Percentiles rank a stretch among this genome's conserved stretches.
Evolutionary conservation across 257 asterid species (phyloP).

Genomic region (Euphrasia confusa): DNA sequence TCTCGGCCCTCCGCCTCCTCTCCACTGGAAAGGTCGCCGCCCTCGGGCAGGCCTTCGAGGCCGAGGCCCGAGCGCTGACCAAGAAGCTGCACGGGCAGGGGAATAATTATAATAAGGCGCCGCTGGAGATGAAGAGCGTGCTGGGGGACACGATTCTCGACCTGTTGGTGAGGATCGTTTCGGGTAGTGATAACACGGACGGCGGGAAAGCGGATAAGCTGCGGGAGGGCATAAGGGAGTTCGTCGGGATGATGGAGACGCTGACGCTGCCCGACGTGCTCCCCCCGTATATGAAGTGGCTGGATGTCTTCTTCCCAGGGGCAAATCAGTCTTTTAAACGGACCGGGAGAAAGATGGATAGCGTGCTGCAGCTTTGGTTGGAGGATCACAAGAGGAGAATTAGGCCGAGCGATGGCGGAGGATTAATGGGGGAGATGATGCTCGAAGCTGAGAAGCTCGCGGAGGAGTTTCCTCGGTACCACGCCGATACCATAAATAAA

Average conservation of each 20-base stretch:
- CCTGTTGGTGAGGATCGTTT: slow-evolving; percentile 19
- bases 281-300: slow-evolving; percentile 24
- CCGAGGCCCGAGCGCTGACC: background rate
- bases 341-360: slow-evolving; percentile 16
- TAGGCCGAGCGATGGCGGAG: slow-evolving; percentile 12
- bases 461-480: slow-evolving; percentile 21
- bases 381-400: slow-evolving; percentile 14
- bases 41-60: background rate
- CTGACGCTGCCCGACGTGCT: slow-evolving; percentile 24
- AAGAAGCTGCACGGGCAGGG: background rate
- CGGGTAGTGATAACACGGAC: background rate
- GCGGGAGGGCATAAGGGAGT: slow-evolving; percentile 9
- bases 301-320: slow-evolving; percentile 17
- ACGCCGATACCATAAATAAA: slow-evolving; percentile 29
- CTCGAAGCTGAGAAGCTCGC: slow-evolving; percentile 5
- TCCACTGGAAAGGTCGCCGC: slow-evolving; percentile 13
- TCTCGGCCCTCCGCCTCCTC: slow-evolving; percentile 9
- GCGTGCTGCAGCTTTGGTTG: slow-evolving; percentile 24
- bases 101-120: too few relatives aligned
- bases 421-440: slow-evolving; percentile 24
- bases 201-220: background rate
- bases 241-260: slow-evolving; percentile 12
- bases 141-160: slow-evolving; percentile 13
- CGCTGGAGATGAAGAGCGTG: slow-evolving; percentile 19
- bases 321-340: slow-evolving; percentile 5